Evolutionary conservation across 192 early-diverging fungal genomes (phyloP).

Genomic region (Globomyces pollinis-pini): DNA sequence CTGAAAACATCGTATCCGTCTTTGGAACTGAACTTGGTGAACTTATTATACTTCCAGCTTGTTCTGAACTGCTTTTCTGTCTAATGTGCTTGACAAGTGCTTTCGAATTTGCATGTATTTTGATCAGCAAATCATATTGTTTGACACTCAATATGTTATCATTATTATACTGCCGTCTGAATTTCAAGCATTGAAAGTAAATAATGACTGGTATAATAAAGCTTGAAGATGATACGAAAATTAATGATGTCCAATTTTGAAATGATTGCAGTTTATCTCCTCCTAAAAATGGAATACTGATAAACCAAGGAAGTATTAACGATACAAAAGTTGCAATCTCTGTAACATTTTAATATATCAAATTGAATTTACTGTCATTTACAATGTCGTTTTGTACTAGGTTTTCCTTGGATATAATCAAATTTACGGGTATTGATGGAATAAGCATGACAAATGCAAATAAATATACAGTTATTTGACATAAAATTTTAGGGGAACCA

Average conservation of each 20-base stretch:
- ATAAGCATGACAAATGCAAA: slow-evolving; percentile 47
- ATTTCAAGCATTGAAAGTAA: slow-evolving; percentile 41
- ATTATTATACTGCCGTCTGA: slow-evolving; percentile 35
- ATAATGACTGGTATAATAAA: slow-evolving; percentile 48
- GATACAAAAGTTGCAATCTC: slow-evolving; percentile 21
- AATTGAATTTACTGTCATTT: too few relatives aligned
- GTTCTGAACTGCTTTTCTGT: background rate
- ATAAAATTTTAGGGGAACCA: slow-evolving; percentile 18
- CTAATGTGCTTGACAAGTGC: background rate
- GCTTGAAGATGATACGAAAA: slow-evolving; percentile 44
- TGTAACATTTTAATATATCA: too few relatives aligned
- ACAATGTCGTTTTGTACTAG: slow-evolving; percentile 39
- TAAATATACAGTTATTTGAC: slow-evolving; percentile 30
- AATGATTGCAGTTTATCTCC: slow-evolving; percentile 25
- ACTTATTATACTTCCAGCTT: background rate
- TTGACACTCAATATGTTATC: background rate
- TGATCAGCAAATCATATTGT: background rate
- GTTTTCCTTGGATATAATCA: slow-evolving; percentile 38
- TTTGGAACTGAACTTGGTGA: background rate
- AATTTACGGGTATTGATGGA: slow-evolving; percentile 41
- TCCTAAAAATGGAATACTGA: slow-evolving; percentile 37
- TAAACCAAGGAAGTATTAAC: slow-evolving; percentile 38
- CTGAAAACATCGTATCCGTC: background rate
- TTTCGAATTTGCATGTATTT: background rate
- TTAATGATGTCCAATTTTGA: slow-evolving; percentile 46